Conservation (phyloP, 768 basidiomycete species). For the Boletus edulis region DNA sequence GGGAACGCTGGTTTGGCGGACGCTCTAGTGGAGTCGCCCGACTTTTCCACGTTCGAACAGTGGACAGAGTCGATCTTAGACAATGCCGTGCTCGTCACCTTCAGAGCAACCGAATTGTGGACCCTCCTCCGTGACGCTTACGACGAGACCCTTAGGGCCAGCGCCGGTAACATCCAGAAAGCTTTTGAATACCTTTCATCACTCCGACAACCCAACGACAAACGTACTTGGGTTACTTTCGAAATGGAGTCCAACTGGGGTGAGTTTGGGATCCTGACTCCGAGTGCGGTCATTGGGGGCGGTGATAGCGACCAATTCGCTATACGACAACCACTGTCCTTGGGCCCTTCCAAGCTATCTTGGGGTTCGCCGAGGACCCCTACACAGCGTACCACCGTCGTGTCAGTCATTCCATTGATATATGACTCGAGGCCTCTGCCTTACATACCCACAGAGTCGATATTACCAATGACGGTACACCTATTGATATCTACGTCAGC, state of each 20-base stretch:
- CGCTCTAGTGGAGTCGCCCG: background rate
- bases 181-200: conserved; percentile 5
- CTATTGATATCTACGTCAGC: conserved; percentile 3
- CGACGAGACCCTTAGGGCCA: background rate
- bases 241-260: background rate
- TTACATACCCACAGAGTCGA: background rate
- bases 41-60: background rate
- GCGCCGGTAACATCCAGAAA: conserved; percentile 1
- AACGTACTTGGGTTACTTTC: conserved; percentile 4
- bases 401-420: background rate
- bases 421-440: background rate
- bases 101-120: conserved; percentile 2
- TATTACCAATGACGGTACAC: conserved; percentile 1
- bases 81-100: background rate
- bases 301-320: background rate
- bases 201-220: background rate
- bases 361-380: background rate
- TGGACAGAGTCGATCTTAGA: background rate
- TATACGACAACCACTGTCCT: background rate
- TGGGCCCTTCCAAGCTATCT: conserved; percentile 3
- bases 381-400: background rate
- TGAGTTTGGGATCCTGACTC: conserved; percentile 5
- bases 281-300: conserved; percentile 1
- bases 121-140: conserved; percentile 1
- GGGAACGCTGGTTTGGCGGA: conserved; percentile 1